Evolutionary conservation across 805 yeast genomes (phyloP).

Genomic region (Ogataea naganishii): DNA sequence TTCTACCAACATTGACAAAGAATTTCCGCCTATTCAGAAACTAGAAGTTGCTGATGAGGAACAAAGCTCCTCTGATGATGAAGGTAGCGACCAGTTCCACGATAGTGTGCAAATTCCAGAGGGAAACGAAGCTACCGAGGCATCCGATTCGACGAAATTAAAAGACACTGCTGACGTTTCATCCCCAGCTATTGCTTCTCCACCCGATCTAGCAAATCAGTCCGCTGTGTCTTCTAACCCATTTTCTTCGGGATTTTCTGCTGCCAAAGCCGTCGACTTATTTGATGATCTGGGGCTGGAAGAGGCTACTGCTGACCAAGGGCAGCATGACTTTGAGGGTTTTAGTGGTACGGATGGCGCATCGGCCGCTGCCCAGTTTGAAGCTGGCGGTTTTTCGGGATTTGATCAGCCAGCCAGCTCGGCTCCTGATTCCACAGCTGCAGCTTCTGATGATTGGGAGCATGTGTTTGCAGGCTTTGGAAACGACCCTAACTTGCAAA

Average conservation of each 20-base stretch:
- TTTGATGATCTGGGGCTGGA: slow-evolving; percentile 28
- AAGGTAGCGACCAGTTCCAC: slow-evolving; percentile 31
- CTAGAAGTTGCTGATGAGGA: slow-evolving; percentile 36
- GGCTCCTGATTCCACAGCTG: slow-evolving; percentile 9
- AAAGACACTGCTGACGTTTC: slow-evolving; percentile 4
- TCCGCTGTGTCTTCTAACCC: slow-evolving; percentile 1
- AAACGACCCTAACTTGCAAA: slow-evolving; percentile 29
- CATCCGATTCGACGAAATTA: no score
- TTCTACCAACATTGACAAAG: slow-evolving; percentile 25
- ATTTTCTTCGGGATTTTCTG: background rate
- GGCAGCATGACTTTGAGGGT: slow-evolving; percentile 19
- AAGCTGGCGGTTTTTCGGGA: slow-evolving; percentile 17
- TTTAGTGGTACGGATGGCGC: slow-evolving; percentile 27
- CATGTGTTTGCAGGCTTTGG: slow-evolving; percentile 87
- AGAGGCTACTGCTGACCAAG: slow-evolving; percentile 22
- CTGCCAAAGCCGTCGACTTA: slow-evolving; percentile 10
- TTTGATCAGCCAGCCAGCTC: background rate
- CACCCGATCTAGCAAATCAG: slow-evolving; percentile 1
- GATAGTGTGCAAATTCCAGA: slow-evolving; percentile 21
- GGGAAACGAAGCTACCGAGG: no score
- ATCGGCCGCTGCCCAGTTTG: slow-evolving; percentile 25
- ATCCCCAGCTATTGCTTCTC: slow-evolving; percentile 7
- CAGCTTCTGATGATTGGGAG: slow-evolving; percentile 80
- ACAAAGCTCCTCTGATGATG: slow-evolving; percentile 27
- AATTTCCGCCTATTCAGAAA: slow-evolving; percentile 58